These are phyloP conservation scores for Orobanche coerulescens DNA, from an alignment of 257 asterid species.

Conservation along the genomic window DNA sequence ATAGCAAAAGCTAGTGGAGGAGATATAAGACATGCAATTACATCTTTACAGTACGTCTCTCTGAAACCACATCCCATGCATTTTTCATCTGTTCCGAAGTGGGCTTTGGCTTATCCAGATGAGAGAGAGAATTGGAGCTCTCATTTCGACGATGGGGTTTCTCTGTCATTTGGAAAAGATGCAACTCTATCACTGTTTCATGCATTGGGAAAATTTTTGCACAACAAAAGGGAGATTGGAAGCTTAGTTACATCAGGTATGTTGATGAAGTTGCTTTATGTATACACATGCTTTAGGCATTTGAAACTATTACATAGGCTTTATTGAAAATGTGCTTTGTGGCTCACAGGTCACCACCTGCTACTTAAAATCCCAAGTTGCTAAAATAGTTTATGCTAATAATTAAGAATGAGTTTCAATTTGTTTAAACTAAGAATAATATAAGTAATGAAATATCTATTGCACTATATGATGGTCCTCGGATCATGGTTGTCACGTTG, in stretches of 20 bases:
- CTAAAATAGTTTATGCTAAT: background rate
- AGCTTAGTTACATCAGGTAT: slow-evolving; percentile 45
- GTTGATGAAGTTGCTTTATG: slow-evolving; percentile 12
- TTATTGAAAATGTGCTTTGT: slow-evolving; percentile 14
- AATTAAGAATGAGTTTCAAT: background rate
- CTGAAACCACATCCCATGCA: slow-evolving; percentile 39
- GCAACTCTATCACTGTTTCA: slow-evolving; percentile 77
- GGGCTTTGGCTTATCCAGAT: slow-evolving; percentile 22
- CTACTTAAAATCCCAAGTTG: slow-evolving; percentile 10
- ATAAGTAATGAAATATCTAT: background rate
- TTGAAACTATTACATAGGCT: background rate
- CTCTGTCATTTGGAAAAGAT: slow-evolving; percentile 78
- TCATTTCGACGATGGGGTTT: slow-evolving; percentile 30
- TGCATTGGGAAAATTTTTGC: slow-evolving; percentile 93
- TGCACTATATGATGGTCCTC: no score
- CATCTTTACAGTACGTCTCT: slow-evolving; percentile 77
- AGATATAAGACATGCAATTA: slow-evolving; percentile 83
- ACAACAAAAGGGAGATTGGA: slow-evolving; percentile 76
- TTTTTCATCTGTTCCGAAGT: slow-evolving; percentile 28
- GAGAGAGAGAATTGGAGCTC: slow-evolving; percentile 26
- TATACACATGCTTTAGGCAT: background rate
- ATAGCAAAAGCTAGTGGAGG: slow-evolving; percentile 87
- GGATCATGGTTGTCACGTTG: no score
- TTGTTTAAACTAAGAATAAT: background rate
- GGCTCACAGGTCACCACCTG: background rate